phyloP scores from a whole-genome alignment of 176 grass and related monocot species.

The Juncus effusus region DNA sequence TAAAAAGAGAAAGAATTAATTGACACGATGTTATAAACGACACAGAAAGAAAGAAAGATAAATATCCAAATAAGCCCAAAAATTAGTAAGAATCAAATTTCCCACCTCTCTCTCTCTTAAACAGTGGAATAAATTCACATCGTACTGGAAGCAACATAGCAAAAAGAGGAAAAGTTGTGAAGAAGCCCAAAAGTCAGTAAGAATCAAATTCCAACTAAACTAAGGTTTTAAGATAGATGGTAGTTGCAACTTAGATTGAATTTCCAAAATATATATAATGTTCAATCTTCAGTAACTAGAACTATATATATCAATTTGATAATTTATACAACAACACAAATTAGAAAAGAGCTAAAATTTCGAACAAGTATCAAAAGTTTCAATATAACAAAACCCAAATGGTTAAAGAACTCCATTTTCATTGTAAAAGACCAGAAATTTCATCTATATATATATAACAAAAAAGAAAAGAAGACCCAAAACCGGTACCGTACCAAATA shows the following conservation, averaged over 20 bases:
- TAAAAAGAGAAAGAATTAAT: slow-evolving; percentile 18
- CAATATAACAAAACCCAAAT: no score
- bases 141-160: slow-evolving; percentile 36
- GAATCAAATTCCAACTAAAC: slow-evolving; percentile 25
- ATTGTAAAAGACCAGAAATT: background rate
- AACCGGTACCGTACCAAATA: slow-evolving; percentile 61
- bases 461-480: background rate
- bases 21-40: slow-evolving; percentile 2
- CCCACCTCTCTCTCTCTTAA: slow-evolving; percentile 31
- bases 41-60: background rate
- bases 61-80: slow-evolving; percentile 6
- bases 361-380: background rate
- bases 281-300: no score
- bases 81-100: slow-evolving; percentile 4
- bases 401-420: background rate
- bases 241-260: no score
- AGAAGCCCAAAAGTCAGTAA: slow-evolving; percentile 6
- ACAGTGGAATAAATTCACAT: slow-evolving; percentile 16
- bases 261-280: no score
- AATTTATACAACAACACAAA: no score
- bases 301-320: background rate
- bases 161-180: slow-evolving; percentile 31
- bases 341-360: no score
- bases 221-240: no score
- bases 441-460: background rate